Evolutionary conservation across 345 rosid species (phyloP), one percentile per base, ranked within the genome.

Genomic region (Leavenworthia alabamica): DNA sequence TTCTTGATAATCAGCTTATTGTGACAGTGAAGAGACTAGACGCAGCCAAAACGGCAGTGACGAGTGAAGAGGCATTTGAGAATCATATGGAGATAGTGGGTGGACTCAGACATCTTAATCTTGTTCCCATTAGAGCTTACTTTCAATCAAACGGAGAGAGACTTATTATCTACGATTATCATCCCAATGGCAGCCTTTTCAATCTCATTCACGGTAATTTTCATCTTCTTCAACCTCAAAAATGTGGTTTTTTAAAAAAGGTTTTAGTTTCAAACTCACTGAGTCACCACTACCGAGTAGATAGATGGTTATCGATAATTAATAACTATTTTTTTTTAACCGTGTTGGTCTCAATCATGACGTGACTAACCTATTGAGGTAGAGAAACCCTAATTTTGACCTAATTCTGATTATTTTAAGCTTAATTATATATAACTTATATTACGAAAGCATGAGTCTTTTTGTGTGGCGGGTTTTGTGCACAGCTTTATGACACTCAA

Each of bases 101-200:
- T 31, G 82, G 71, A 48, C 72, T 87, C 3, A 46, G 81, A 23
- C 99, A 93, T 27, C 78, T 76, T 1, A 89, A 89, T 75, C 77
- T 93, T 68, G 97, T 89, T 44, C 91, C 86, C 0, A 42, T 89
- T 15, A 70, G 74, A 52, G 87, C 97, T 58, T 87, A 82, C 47
- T 93, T 87, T 64, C 96, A 87, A 58, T 84, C 91, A 0, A 87
- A 83, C 19, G 94, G 94, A 15, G 99, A 93, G 63, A 77, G 99
- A 67, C 96, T 93, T 2, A 80, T 89, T 31, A 75, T 93, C 60
- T 93, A 70, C 6, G 94, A 87, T 68, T 89, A 85, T 69, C 96
- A 87, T 70, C 84, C 91, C 6, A 89, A 89, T 61, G 97, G 99
- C 43, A 89, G 99, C 47, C 78, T 93, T 74, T 84, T 72, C 80